A percentile compares a stretch with the other conserved stretches of the same genome.
These are phyloP conservation scores for Talaromyces verruculosus DNA, from an alignment of 2,329 filamentous ascomycete species.

Conservation along the genomic window DNA sequence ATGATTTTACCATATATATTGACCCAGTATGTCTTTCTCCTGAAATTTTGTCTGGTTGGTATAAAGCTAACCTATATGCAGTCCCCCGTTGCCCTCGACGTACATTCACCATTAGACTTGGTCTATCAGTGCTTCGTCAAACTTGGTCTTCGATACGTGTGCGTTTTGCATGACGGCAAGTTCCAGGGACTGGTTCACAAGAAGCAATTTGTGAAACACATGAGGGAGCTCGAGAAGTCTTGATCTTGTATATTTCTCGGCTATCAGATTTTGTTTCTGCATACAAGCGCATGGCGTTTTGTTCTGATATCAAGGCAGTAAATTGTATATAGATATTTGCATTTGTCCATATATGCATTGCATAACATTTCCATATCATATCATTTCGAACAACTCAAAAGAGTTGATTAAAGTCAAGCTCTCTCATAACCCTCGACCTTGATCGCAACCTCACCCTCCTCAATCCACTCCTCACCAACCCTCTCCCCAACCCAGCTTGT, in stretches of 20 bases:
- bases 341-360: constrained; percentile 9
- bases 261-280: constrained; percentile 2
- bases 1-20: constrained; percentile 87
- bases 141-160: constrained; percentile 87
- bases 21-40: constrained; percentile 65
- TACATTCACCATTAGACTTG: constrained; percentile 85
- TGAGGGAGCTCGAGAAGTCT: constrained; percentile 57
- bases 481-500: constrained; percentile 46
- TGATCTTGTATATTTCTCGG: background rate
- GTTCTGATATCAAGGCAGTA: background rate
- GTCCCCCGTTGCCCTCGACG: constrained; percentile 84
- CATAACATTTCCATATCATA: background rate
- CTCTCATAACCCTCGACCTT: constrained; percentile 50
- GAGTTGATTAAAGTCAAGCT: constrained; percentile 8
- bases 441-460: constrained; percentile 51
- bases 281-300: constrained; percentile 21
- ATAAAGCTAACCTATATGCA: constrained; percentile 34
- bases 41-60: background rate
- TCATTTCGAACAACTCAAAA: background rate
- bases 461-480: constrained; percentile 45
- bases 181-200: constrained; percentile 95
- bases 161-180: constrained; percentile 77
- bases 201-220: constrained; percentile 93
- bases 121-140: constrained; percentile 98
- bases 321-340: constrained; percentile 8